These are phyloP conservation scores for Cudoniella acicularis DNA, from an alignment of 495 filamentous ascomycete species.

Conservation along the genomic window DNA sequence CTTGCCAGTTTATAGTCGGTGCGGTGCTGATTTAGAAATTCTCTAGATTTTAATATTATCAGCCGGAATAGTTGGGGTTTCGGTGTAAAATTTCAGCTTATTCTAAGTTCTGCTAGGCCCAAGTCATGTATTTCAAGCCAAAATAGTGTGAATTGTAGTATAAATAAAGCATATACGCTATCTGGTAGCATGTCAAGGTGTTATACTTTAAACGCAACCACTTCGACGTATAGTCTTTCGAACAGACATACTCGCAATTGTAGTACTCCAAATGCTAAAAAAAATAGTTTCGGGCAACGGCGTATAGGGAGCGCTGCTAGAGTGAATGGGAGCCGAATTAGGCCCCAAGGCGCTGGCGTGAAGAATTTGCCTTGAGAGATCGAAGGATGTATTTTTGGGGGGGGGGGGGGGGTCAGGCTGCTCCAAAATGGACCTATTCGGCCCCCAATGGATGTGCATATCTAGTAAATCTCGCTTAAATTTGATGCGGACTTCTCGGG, in stretches of 20 bases:
- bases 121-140: constrained; percentile 2
- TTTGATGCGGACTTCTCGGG: too few species aligned
- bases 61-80: background rate
- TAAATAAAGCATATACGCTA: constrained; percentile 18
- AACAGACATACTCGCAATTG: constrained; percentile 20
- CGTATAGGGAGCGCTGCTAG: background rate
- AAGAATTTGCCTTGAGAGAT: background rate
- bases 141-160: constrained; percentile 5
- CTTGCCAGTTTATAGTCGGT: too few species aligned
- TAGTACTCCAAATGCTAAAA: too few species aligned
- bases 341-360: background rate
- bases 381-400: background rate
- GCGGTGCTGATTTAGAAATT: background rate
- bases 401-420: too few species aligned
- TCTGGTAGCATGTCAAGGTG: constrained; percentile 20
- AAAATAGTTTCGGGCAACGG: constrained; percentile 7
- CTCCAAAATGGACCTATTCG: too few species aligned
- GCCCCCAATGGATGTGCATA: too few species aligned
- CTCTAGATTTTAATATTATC: background rate
- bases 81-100: background rate
- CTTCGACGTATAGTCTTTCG: constrained; percentile 19
- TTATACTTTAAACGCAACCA: constrained; percentile 14
- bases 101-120: background rate
- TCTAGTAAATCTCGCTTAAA: too few species aligned
- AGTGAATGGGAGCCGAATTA: background rate